Percentiles rank a stretch among this genome's conserved stretches.
Conservation (phyloP, 306 rosid genomes). For the Cyclanthera cordifolia region DNA sequence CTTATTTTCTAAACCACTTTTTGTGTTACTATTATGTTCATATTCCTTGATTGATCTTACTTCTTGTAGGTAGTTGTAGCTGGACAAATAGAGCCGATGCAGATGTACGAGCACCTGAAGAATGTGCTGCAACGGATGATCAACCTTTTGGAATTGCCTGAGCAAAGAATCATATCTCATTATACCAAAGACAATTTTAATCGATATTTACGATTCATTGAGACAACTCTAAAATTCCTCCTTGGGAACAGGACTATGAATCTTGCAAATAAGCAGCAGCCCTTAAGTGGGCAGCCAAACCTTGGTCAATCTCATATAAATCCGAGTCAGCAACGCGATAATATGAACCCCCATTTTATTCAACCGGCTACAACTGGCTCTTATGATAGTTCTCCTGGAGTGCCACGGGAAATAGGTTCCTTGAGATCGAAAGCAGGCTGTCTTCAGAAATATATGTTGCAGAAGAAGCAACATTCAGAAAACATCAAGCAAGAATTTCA, state of each 20-base stretch:
- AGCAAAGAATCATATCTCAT: background rate
- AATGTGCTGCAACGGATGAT: background rate
- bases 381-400: background rate
- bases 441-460: background rate
- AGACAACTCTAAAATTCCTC: background rate
- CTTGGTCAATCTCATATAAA: background rate
- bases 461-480: background rate
- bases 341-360: background rate
- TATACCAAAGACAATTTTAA: background rate
- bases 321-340: background rate
- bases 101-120: background rate
- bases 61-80: constrained; percentile 9
- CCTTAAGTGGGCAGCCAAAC: background rate
- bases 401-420: background rate
- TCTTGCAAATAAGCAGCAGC: background rate
- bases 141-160: background rate
- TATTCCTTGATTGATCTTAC: background rate
- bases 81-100: background rate
- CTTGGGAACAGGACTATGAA: background rate
- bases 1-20: background rate
- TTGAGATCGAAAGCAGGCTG: background rate
- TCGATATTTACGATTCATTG: background rate
- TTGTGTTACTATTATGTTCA: background rate
- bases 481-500: background rate
- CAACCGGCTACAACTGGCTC: background rate